Percentiles rank a stretch among this genome's conserved stretches.
These are phyloP conservation scores for Vitis rotundifolia DNA, from an alignment of 164 flowering plant species.

Conservation along the genomic window DNA sequence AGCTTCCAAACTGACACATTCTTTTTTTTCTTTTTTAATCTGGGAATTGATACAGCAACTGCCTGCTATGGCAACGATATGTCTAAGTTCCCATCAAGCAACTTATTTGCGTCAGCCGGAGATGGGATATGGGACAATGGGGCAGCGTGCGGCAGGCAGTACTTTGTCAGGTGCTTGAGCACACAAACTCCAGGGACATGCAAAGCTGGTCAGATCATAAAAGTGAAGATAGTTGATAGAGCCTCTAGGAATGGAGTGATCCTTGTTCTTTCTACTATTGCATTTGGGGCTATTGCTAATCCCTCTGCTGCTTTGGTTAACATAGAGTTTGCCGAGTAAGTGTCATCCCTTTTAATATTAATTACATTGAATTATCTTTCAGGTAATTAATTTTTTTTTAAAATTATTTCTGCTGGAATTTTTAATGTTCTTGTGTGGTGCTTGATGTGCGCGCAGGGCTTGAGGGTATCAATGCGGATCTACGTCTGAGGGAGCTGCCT, in stretches of 20 bases:
- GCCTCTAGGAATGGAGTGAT: constrained; percentile 26
- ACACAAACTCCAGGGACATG: constrained; percentile 26
- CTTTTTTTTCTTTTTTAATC: background rate
- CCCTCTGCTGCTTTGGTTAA: constrained; percentile 14
- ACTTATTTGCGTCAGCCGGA: constrained; percentile 51
- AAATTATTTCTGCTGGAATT: no score
- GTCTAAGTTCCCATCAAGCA: constrained; percentile 34
- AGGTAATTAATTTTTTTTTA: no score
- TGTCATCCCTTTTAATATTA: background rate
- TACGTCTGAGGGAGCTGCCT: no score
- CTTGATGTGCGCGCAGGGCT: no score
- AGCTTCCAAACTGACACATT: background rate
- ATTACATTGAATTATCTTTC: no score
- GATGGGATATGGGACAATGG: constrained; percentile 65
- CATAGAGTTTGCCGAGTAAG: constrained; percentile 39
- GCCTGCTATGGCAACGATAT: constrained; percentile 41
- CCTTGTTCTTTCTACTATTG: constrained; percentile 38
- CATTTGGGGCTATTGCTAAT: constrained; percentile 31
- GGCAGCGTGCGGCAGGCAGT: constrained; percentile 52
- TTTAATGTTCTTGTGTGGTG: no score
- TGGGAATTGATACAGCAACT: constrained; percentile 29
- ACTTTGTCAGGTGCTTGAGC: constrained; percentile 43
- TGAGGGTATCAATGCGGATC: no score
- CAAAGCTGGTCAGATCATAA: constrained; percentile 25
- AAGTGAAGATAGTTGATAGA: constrained; percentile 40